A percentile compares a stretch with the other conserved stretches of the same genome.
Evolutionary conservation across 495 filamentous ascomycete species (phyloP).

Genomic region (Penicillium macrosclerotiorum): DNA sequence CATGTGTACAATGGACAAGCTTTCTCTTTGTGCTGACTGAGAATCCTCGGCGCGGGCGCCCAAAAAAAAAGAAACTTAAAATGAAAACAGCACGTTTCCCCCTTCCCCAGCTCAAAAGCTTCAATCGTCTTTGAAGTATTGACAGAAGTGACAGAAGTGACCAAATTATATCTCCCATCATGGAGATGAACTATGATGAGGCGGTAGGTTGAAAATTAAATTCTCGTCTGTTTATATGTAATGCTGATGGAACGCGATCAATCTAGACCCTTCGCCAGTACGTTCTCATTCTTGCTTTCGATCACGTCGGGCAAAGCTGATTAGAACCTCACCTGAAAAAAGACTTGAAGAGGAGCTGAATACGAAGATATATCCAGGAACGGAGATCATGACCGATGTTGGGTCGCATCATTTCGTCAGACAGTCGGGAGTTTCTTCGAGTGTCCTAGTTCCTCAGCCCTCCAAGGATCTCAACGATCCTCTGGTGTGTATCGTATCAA

Average conservation of each 20-base stretch:
- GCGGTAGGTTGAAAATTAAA: constrained; percentile 14
- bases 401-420: constrained; percentile 62
- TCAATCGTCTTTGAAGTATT: too few species aligned
- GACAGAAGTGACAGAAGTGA: too few species aligned
- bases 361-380: constrained; percentile 57
- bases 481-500: constrained; percentile 21
- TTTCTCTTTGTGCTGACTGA: too few species aligned
- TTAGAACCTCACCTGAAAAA: constrained; percentile 2
- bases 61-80: too few species aligned
- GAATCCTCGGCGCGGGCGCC: too few species aligned
- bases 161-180: constrained; percentile 23
- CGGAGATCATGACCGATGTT: constrained; percentile 61
- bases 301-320: not conserved
- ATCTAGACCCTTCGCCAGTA: constrained; percentile 32
- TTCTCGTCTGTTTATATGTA: not conserved
- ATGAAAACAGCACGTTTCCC: too few species aligned
- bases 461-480: constrained; percentile 48
- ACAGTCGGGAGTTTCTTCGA: constrained; percentile 32
- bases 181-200: constrained; percentile 46
- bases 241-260: constrained; percentile 1
- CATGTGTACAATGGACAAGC: too few species aligned
- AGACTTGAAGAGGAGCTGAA: constrained; percentile 49
- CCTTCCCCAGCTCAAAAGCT: too few species aligned
- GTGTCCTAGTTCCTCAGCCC: constrained; percentile 55
- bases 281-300: not conserved